Evolutionary conservation across 106 monocot genomes (phyloP).

Genomic region (Posidonia australis): DNA sequence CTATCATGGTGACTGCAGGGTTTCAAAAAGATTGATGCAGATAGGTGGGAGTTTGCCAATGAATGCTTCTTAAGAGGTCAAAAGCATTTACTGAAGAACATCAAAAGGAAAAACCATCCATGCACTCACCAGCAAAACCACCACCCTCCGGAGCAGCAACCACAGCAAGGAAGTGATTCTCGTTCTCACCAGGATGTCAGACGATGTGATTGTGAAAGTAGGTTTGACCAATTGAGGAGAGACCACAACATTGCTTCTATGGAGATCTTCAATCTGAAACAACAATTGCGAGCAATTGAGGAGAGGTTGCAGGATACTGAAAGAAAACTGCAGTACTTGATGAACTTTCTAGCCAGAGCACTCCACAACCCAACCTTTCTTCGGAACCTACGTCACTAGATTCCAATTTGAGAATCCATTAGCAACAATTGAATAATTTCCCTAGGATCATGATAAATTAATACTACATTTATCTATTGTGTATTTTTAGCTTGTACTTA

Average conservation of each 20-base stretch:
- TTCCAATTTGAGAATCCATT: too few relatives aligned
- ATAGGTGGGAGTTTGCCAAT: slow-evolving; percentile 20
- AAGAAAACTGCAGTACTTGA: slow-evolving; percentile 15
- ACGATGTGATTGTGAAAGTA: slow-evolving; percentile 1
- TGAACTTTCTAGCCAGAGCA: slow-evolving; percentile 14
- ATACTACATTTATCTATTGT: too few relatives aligned
- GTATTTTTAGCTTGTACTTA: too few relatives aligned
- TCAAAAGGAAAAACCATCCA: slow-evolving; percentile 6
- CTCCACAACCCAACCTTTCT: slow-evolving; percentile 6
- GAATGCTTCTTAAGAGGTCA: slow-evolving; percentile 11
- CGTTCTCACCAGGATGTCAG: slow-evolving; percentile 3
- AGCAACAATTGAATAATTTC: too few relatives aligned
- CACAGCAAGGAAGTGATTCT: background rate
- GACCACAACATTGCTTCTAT: slow-evolving; percentile 1
- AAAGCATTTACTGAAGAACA: slow-evolving; percentile 14
- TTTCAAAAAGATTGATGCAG: slow-evolving; percentile 12
- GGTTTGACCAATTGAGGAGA: slow-evolving; percentile 5
- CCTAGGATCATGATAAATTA: too few relatives aligned
- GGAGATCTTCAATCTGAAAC: slow-evolving; percentile 15
- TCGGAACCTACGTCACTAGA: background rate
- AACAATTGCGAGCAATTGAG: slow-evolving; percentile 12
- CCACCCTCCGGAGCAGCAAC: background rate
- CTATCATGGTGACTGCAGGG: slow-evolving; percentile 1
- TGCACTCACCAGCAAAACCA: background rate
- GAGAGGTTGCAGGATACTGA: slow-evolving; percentile 8